Evolutionary conservation across 2,329 filamentous ascomycete species (phyloP).

Genomic region (Trichoderma aggressivum): DNA sequence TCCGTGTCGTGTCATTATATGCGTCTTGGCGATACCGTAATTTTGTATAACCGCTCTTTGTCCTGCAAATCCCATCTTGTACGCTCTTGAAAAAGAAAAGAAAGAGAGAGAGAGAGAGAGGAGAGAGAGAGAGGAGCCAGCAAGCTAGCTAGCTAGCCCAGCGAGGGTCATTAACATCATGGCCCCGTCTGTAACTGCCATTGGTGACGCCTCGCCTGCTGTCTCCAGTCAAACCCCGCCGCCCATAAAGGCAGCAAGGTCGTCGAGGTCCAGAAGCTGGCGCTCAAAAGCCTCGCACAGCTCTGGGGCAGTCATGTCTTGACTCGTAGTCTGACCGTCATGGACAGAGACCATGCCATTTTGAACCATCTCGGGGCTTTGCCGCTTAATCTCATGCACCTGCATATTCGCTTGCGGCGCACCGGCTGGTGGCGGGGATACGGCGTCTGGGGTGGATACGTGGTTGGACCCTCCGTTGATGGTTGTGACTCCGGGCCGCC

Average conservation of each 20-base stretch:
- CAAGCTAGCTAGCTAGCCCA: not conserved
- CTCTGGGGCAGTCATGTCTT: slow-evolving; percentile 58
- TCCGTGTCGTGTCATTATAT: slow-evolving; percentile 12
- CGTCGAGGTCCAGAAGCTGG: slow-evolving; percentile 58
- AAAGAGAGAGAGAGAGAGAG: not conserved
- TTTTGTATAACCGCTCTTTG: not conserved
- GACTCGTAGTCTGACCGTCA: slow-evolving; percentile 36
- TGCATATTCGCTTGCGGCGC: slow-evolving; percentile 27
- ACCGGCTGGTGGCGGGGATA: slow-evolving; percentile 42
- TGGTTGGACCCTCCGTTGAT: slow-evolving; percentile 56
- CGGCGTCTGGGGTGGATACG: slow-evolving; percentile 45
- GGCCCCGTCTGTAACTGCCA: not conserved
- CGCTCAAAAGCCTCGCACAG: slow-evolving; percentile 58
- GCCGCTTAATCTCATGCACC: slow-evolving; percentile 36
- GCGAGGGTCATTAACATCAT: slow-evolving; percentile 2
- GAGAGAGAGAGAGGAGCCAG: not conserved
- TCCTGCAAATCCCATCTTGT: not conserved
- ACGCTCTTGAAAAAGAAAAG: not conserved
- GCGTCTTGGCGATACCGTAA: not conserved
- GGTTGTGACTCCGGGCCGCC: slow-evolving; percentile 37
- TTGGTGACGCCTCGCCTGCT: not conserved
- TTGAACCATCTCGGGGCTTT: slow-evolving; percentile 31
- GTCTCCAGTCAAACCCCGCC: slow-evolving; percentile 47
- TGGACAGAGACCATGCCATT: slow-evolving; percentile 33
- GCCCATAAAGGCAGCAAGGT: slow-evolving; percentile 61